Conservation (phyloP, 306 rosid species). For the Corylus avellana region DNA sequence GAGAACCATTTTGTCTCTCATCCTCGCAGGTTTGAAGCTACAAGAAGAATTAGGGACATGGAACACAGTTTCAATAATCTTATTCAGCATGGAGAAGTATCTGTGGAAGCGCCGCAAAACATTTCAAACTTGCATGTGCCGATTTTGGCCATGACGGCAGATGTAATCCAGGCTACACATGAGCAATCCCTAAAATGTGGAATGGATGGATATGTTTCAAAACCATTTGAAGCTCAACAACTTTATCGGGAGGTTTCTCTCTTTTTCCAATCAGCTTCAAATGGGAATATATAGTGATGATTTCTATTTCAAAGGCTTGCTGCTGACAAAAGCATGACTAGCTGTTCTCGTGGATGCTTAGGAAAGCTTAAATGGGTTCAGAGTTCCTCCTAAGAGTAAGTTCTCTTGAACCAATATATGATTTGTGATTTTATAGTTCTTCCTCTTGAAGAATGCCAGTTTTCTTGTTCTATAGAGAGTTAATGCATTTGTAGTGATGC, state of each 20-base stretch:
- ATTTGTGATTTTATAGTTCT: conserved; percentile 10
- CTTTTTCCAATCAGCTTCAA: conserved; percentile 50
- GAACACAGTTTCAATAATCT: conserved; percentile 40
- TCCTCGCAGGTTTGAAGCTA: conserved; percentile 73
- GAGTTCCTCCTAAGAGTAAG: conserved; percentile 56
- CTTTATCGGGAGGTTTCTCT: conserved; percentile 87
- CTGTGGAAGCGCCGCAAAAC: conserved; percentile 36
- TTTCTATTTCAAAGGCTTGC: conserved; percentile 26
- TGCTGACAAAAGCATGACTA: conserved; percentile 27
- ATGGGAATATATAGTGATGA: conserved; percentile 33
- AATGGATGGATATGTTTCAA: conserved; percentile 96
- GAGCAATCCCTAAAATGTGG: conserved; percentile 70
- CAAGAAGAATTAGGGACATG: conserved; percentile 59
- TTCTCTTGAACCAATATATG: conserved; percentile 19
- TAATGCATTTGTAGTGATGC: not conserved
- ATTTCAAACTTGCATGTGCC: conserved; percentile 60
- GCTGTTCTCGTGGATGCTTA: conserved; percentile 33
- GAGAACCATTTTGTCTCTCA: conserved; percentile 1
- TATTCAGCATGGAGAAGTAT: conserved; percentile 44
- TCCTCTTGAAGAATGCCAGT: not conserved
- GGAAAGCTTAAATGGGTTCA: conserved; percentile 37
- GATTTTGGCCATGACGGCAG: conserved; percentile 95
- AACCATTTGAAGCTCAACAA: conserved; percentile 94
- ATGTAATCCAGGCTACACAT: conserved; percentile 92
- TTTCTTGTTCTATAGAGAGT: conserved; percentile 1